These are phyloP conservation scores for Thelonectria rubi DNA, from an alignment of 2,329 filamentous ascomycete genomes.

Conservation along the genomic window DNA sequence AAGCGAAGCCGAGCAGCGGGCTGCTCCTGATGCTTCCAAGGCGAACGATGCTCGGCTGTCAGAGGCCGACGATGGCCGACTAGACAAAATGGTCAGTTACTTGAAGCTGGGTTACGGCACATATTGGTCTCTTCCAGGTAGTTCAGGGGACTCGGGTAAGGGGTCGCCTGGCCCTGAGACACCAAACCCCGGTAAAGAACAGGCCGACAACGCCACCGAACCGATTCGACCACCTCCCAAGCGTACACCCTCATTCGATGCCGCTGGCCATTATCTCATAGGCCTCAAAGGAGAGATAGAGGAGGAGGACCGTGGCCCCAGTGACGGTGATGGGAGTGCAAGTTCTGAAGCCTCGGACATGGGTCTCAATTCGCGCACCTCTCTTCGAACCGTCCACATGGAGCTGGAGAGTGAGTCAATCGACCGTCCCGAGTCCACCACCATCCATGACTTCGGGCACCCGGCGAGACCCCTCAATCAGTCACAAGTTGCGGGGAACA, in stretches of 20 bases:
- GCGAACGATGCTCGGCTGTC: constrained; percentile 32
- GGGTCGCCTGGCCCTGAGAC: constrained; percentile 23
- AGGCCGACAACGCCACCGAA: constrained; percentile 22
- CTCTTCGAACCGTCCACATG: constrained; percentile 73
- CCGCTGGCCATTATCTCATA: constrained; percentile 67
- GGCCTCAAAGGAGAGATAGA: constrained; percentile 73
- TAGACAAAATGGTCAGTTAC: constrained; percentile 69
- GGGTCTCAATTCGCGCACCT: constrained; percentile 62
- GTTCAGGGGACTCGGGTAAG: constrained; percentile 30
- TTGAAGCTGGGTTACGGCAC: constrained; percentile 74
- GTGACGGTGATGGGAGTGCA: constrained; percentile 44
- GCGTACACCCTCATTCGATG: constrained; percentile 41
- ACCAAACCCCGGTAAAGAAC: constrained; percentile 27
- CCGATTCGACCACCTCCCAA: constrained; percentile 23
- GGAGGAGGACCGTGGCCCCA: constrained; percentile 45
- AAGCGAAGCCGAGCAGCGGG: not conserved
- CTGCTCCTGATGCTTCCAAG: not conserved
- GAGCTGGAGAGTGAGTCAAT: constrained; percentile 61
- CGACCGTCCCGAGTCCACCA: constrained; percentile 54
- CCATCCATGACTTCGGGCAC: constrained; percentile 56
- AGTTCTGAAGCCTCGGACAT: constrained; percentile 45
- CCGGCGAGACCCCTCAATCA: constrained; percentile 45
- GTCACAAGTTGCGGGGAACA: constrained; percentile 48
- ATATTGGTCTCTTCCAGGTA: constrained; percentile 64
- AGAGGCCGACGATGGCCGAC: constrained; percentile 47